Base-by-base conservation (phyloP, 2,329 filamentous ascomycete genomes). In the Allantophomopsis lycopodina region DNA sequence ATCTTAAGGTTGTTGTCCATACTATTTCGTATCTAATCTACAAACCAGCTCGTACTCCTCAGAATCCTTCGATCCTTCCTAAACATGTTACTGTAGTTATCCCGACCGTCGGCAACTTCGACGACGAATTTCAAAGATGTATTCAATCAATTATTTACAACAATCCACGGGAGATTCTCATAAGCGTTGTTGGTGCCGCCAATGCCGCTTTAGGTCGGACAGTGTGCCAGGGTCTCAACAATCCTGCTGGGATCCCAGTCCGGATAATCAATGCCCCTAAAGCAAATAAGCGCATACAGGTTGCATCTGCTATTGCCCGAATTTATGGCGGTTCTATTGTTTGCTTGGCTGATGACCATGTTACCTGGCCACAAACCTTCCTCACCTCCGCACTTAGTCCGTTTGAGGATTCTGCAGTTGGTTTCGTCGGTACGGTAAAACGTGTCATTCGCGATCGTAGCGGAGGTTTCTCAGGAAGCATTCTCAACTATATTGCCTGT, bases 281-380 rank as follows among this genome's bases (percentile, higher is more conserved):
- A 7, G 85, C 87, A 51, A 94, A 94, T 66, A 94, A 94, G 66
- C 81, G 87, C 42, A 74, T 87, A 14, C 87, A 94, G 58, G 85
- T 94, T 56, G 89, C 85, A 58, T 73, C 83, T 55, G 87, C 86
- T 4, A 81, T 94, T 33, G 20, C 85, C 87, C 20, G 73, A 84
- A 48, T 84, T 94, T 42, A 68, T 65, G 47, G 94, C 87, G 23
- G 23, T 0, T 63, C 71, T 40, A 87, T 94, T 55, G 94, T 83
- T 21, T 73, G 94, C 51, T 84, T 94, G 63, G 85, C 87, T 16
- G 87, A 94, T 56, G 87, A 94, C 60, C 87, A 94, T 56, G 87
- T 94, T 40, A 84, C 80, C 48, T 93, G 88, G 81, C 86, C 86
- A 2, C 66, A 69, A 11, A 88, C 82, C 35, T 72, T 93, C 46